Conservation (phyloP, 2,329 filamentous ascomycete species). For the Ophiostoma triangulosporum region DNA sequence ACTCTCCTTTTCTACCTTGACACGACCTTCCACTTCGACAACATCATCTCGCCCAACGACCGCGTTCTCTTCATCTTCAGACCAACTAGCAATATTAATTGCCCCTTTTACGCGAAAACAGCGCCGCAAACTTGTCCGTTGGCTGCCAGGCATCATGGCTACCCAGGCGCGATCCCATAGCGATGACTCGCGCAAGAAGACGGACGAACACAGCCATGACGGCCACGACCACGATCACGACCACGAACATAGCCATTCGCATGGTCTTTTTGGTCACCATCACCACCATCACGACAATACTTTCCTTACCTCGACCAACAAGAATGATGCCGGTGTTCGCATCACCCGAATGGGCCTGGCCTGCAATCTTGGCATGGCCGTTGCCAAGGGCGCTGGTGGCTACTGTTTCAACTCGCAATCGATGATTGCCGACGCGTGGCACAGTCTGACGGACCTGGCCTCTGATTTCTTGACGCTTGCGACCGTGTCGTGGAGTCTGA, state of each 20-base stretch:
- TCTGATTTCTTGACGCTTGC: conserved; percentile 89
- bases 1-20: conserved; percentile 6
- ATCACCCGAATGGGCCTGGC: conserved; percentile 83
- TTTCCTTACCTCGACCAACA: conserved; percentile 69
- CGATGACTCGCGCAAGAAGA: conserved; percentile 38
- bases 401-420: conserved; percentile 92
- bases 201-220: conserved; percentile 29
- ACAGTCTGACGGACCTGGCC: conserved; percentile 87
- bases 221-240: neutral
- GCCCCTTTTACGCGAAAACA: conserved; percentile 11
- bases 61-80: neutral
- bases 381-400: conserved; percentile 83
- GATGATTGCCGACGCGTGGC: conserved; percentile 86
- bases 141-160: conserved; percentile 18
- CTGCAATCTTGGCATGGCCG: conserved; percentile 86
- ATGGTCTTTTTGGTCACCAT: conserved; percentile 45
- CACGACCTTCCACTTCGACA: conserved; percentile 5
- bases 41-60: neutral
- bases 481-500: conserved; percentile 87
- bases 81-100: neutral
- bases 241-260: conserved; percentile 42
- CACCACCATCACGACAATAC: conserved; percentile 77
- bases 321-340: conserved; percentile 82
- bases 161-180: conserved; percentile 14
- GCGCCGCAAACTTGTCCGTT: conserved; percentile 11